Evolutionary conservation across 306 rosid genomes (phyloP).

Genomic region (Carpinus fangiana): DNA sequence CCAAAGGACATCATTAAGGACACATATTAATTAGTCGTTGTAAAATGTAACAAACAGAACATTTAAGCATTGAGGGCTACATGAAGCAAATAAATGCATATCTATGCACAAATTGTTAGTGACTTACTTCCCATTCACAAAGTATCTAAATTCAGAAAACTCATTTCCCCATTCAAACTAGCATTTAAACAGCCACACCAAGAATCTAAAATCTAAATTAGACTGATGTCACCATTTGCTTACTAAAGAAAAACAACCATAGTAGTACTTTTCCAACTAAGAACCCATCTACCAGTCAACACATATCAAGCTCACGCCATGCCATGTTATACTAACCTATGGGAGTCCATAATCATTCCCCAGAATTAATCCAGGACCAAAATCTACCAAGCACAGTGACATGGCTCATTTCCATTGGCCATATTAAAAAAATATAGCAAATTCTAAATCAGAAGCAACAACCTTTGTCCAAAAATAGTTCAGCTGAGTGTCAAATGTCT

Average conservation of each 20-base stretch:
- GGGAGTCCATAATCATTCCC: neutral
- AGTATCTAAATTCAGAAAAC: no score
- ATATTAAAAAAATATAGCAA: neutral
- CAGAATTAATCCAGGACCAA: neutral
- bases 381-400: neutral
- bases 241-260: no score
- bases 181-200: no score
- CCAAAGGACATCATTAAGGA: no score
- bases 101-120: no score
- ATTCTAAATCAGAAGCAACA: neutral
- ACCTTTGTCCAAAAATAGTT: neutral
- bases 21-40: no score
- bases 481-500: neutral
- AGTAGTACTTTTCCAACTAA: neutral
- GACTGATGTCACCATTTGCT: neutral
- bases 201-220: neutral
- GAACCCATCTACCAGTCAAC: neutral
- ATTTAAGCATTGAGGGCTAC: no score
- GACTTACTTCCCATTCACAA: no score
- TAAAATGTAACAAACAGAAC: no score
- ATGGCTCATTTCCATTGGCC: neutral
- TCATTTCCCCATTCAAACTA: no score
- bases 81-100: no score
- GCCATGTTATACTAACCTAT: neutral
- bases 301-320: neutral